Conservation (phyloP, 2,329 filamentous ascomycete species). For the Nemania serpens region DNA sequence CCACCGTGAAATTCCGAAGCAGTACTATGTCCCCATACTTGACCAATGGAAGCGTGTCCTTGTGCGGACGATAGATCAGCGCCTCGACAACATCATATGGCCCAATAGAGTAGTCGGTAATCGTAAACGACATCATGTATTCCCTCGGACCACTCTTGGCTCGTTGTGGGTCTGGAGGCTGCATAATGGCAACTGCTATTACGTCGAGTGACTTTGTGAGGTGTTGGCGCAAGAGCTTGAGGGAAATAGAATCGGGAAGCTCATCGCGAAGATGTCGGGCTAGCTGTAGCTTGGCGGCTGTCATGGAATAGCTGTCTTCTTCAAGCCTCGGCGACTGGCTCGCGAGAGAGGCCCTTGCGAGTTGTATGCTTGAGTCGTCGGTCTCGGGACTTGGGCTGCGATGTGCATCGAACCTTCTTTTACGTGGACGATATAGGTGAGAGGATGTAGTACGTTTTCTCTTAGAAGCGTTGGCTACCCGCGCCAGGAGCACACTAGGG, state of each 20-base stretch:
- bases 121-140: conserved; percentile 62
- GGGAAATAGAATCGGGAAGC: conserved; percentile 57
- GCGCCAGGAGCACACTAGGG: conserved; percentile 37
- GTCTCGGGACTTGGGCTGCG: conserved; percentile 23
- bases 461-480: conserved; percentile 32
- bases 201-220: conserved; percentile 57
- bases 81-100: conserved; percentile 57
- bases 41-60: conserved; percentile 59
- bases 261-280: conserved; percentile 52
- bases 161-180: conserved; percentile 55
- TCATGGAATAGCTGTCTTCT: conserved; percentile 39
- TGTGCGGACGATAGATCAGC: conserved; percentile 63
- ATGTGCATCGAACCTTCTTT: conserved; percentile 17
- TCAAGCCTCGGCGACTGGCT: conserved; percentile 33
- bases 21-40: conserved; percentile 62
- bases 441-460: conserved; percentile 22
- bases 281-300: conserved; percentile 52
- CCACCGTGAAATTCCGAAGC: conserved; percentile 60
- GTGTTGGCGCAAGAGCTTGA: conserved; percentile 57
- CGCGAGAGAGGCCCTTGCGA: conserved; percentile 36
- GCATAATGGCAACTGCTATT: conserved; percentile 58
- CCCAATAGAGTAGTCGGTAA: conserved; percentile 60
- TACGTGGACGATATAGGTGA: conserved; percentile 16
- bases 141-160: conserved; percentile 63
- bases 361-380: conserved; percentile 34